Evolutionary conservation across 805 yeast species (phyloP).

Genomic region (Ogataea angusta): DNA sequence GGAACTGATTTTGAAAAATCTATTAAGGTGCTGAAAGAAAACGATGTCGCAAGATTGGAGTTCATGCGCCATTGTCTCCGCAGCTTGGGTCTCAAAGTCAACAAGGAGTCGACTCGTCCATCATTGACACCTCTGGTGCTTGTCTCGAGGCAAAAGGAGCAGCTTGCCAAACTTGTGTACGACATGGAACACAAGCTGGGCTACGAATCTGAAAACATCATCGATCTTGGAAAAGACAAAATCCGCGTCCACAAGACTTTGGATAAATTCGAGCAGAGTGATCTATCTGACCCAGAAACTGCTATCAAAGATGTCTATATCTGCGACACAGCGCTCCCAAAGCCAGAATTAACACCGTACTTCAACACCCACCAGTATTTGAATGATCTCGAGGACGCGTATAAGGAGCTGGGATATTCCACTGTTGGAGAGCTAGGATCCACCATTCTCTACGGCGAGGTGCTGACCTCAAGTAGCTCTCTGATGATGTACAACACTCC

Average conservation of each 20-base stretch:
- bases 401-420: slow-evolving; percentile 29
- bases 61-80: slow-evolving; percentile 57
- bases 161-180: slow-evolving; percentile 33
- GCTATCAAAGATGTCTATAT: slow-evolving; percentile 55
- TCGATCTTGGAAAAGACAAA: slow-evolving; percentile 54
- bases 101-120: slow-evolving; percentile 53
- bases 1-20: slow-evolving; percentile 32
- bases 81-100: slow-evolving; percentile 69
- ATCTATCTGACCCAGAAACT: slow-evolving; percentile 50
- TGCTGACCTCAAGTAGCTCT: slow-evolving; percentile 82
- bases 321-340: slow-evolving; percentile 43
- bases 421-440: slow-evolving; percentile 51
- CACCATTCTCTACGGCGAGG: slow-evolving; percentile 73
- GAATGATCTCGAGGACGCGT: slow-evolving; percentile 35
- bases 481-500: slow-evolving; percentile 70
- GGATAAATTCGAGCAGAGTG: slow-evolving; percentile 31
- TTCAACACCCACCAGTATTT: slow-evolving; percentile 65
- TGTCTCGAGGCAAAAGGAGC: slow-evolving; percentile 37
- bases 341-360: slow-evolving; percentile 58
- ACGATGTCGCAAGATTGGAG: slow-evolving; percentile 46
- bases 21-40: slow-evolving; percentile 37
- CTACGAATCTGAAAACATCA: slow-evolving; percentile 37
- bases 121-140: slow-evolving; percentile 64
- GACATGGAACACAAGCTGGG: slow-evolving; percentile 34
- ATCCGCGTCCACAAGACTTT: slow-evolving; percentile 46